Base-by-base conservation (phyloP, 768 basidiomycete species). In the Naganishia friedmannii region DNA sequence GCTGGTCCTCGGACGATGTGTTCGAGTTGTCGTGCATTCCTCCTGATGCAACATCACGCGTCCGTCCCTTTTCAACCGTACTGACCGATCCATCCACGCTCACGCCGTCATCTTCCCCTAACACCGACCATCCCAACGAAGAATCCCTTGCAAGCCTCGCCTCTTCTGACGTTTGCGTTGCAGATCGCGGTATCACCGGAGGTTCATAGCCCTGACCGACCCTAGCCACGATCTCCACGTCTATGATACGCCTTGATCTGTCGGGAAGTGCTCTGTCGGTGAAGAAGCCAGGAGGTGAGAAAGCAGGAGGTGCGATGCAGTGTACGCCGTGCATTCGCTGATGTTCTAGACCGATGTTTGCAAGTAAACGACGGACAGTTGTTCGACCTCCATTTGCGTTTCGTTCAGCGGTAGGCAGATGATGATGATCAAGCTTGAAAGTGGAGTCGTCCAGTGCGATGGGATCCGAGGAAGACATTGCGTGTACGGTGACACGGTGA, bases 241-340 rank as follows among this genome's bases (percentile, higher is more conserved):
- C 13, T 23, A 31, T n/a, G n/a, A 23, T 42, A 26, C 29, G 17
- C 3, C 7, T 7, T n/a, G 23, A 17, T 45, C 7, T 63, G 39
- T 45, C 26, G 15, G 9, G 2, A 13, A 19, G 42, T 5, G 37
- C 26, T 21, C n/a, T 45, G 19, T 37, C 60, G 39, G 37, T 29
- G 42, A 63, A 63, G 39, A 63, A 63, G 1, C 60, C 60, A 63
- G 60, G 60, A 63, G 60, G 60, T 42, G 60, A 63, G 39, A 26
- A 63, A 4, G 34, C 31, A 21, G 42, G 26, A 23, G 39, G 60
- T 13, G 28, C 23, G 57, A 3, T 4, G 12, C 37, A 4, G n/a
- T 13, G 57, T 37, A 23, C n/a, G 26, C 13, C 60, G 26, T 26
- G 39, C 28, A 17, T 17, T 10, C n/a, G 53, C 2, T 55, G 29